Conservation (phyloP, 129 eudicot species). For the Centella asiatica region DNA sequence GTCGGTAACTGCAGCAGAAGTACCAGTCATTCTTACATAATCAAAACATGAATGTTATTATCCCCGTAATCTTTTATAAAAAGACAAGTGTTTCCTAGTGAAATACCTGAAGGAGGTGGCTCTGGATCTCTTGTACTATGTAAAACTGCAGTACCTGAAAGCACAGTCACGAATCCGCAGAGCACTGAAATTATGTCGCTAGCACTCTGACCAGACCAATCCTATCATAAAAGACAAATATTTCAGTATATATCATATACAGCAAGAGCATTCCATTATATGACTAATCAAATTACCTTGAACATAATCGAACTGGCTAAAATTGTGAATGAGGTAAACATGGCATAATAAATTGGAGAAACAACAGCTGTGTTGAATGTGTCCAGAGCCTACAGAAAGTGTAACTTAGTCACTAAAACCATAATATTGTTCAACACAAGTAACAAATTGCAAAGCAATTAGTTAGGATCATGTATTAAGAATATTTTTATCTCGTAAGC, state of each 20-base stretch:
- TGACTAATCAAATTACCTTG: constrained; percentile 34
- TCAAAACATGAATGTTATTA: no score
- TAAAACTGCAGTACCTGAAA: constrained; percentile 80
- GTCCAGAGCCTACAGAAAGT: constrained; percentile 57
- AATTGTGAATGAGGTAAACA: constrained; percentile 72
- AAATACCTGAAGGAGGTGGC: constrained; percentile 28
- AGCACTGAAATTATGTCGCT: constrained; percentile 75
- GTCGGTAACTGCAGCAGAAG: no score
- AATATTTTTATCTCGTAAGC: background rate
- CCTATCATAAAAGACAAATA: constrained; percentile 25
- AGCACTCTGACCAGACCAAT: constrained; percentile 91
- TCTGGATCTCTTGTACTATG: constrained; percentile 84
- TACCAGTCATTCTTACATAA: no score
- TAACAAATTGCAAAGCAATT: background rate
- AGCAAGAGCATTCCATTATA: background rate
- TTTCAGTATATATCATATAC: background rate
- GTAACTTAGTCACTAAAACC: constrained; percentile 1
- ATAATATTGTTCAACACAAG: background rate
- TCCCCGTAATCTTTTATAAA: no score
- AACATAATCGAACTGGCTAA: constrained; percentile 82
- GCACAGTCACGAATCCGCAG: constrained; percentile 85
- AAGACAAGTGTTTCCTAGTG: background rate
- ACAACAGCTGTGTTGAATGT: constrained; percentile 66
- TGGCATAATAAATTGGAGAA: constrained; percentile 74
- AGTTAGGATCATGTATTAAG: background rate